These are phyloP conservation scores for Candida sphagnicola DNA, from an alignment of 805 yeast species.

Conservation along the genomic window DNA sequence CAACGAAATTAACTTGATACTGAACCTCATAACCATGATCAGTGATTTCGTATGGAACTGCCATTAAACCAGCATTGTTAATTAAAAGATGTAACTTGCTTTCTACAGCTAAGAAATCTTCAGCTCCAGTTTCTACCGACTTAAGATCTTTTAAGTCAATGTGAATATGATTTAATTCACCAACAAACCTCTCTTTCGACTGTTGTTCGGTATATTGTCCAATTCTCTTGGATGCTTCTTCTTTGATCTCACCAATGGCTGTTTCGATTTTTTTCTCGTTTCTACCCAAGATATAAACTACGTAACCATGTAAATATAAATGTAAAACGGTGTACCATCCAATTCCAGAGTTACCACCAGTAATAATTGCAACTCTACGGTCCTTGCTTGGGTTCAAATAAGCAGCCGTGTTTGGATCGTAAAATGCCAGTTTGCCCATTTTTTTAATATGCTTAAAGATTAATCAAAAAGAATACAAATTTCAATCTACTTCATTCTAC, in stretches of 20 bases:
- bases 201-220: conserved; percentile 8
- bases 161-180: conserved; percentile 50
- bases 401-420: conserved; percentile 24
- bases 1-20: conserved; percentile 36
- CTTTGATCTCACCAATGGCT: conserved; percentile 30
- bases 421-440: conserved; percentile 12
- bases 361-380: conserved; percentile 28
- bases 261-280: conserved; percentile 24
- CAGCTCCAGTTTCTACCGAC: conserved; percentile 24
- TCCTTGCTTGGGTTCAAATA: conserved; percentile 24
- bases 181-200: conserved; percentile 28
- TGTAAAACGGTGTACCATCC: conserved; percentile 39
- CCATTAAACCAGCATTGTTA: conserved; percentile 42
- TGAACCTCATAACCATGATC: conserved; percentile 37
- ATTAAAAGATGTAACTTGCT: conserved; percentile 27
- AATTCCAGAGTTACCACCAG: conserved; percentile 40
- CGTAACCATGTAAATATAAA: conserved; percentile 37
- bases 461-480: no score
- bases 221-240: conserved; percentile 26
- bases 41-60: conserved; percentile 30
- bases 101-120: conserved; percentile 20
- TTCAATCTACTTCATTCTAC: no score
- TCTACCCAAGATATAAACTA: conserved; percentile 35
- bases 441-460: no score
- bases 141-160: conserved; percentile 47